A percentile compares a stretch with the other conserved stretches of the same genome.
phyloP scores from a whole-genome alignment of 2,329 filamentous ascomycete species.

The Monosporascus ibericus region DNA sequence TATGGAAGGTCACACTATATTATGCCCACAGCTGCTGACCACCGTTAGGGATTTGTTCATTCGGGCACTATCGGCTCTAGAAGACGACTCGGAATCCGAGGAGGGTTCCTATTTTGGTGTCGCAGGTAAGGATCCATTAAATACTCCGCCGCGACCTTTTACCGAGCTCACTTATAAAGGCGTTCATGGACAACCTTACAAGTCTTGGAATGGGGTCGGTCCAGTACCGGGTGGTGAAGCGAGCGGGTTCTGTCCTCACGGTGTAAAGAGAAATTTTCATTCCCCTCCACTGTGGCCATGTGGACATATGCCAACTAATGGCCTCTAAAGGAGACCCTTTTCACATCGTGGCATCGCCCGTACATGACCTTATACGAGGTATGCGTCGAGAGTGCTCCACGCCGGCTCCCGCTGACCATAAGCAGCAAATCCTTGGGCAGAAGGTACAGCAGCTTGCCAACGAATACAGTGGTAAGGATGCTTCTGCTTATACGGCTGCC shows the following conservation, averaged over 20 bases:
- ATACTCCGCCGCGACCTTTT: background rate
- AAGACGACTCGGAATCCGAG: slow-evolving; percentile 34
- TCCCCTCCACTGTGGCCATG: background rate
- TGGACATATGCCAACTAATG: background rate
- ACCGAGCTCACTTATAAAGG: slow-evolving; percentile 9
- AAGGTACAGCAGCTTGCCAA: slow-evolving; percentile 40
- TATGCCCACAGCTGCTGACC: background rate
- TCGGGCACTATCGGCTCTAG: slow-evolving; percentile 37
- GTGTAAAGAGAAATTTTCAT: slow-evolving; percentile 28
- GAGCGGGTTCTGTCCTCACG: slow-evolving; percentile 26
- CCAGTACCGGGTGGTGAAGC: slow-evolving; percentile 20
- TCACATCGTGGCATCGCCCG: slow-evolving; percentile 50
- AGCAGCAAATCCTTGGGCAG: slow-evolving; percentile 45
- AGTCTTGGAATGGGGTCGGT: slow-evolving; percentile 35
- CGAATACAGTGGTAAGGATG: slow-evolving; percentile 31
- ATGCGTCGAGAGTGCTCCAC: slow-evolving; percentile 6
- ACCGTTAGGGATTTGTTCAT: slow-evolving; percentile 42
- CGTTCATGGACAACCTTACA: slow-evolving; percentile 30
- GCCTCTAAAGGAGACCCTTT: slow-evolving; percentile 37
- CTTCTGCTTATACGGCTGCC: slow-evolving; percentile 34
- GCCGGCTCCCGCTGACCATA: slow-evolving; percentile 3
- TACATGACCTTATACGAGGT: slow-evolving; percentile 51
- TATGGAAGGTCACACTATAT: slow-evolving; percentile 3
- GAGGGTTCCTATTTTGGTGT: slow-evolving; percentile 45
- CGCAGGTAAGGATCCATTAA: slow-evolving; percentile 29